Percentiles rank a stretch among this genome's conserved stretches.
Evolutionary conservation across 371 early-diverging fungal genomes (phyloP).

Genomic region (Saksenaea oblongispora): DNA sequence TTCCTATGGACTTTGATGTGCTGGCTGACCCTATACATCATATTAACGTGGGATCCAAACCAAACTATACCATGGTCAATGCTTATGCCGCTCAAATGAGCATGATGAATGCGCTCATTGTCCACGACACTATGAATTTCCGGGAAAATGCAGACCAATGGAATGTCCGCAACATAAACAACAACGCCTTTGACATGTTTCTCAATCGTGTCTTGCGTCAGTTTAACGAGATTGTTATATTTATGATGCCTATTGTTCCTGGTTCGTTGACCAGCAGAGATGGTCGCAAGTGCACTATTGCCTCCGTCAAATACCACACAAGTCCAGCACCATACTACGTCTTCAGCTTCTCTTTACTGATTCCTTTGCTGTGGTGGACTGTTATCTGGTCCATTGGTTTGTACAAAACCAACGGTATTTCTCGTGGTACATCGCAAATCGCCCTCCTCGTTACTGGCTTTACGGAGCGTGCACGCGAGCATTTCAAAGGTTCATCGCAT

Average conservation of each 20-base stretch:
- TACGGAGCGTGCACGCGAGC: slow-evolving; percentile 8
- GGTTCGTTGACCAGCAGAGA: background rate
- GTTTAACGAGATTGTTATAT: background rate
- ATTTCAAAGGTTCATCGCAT: slow-evolving; percentile 15
- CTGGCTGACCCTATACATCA: background rate
- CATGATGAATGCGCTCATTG: background rate
- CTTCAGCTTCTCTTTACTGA: background rate
- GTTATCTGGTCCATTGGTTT: slow-evolving; percentile 10
- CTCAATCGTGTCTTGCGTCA: background rate
- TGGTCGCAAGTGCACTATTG: background rate
- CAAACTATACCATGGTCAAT: background rate
- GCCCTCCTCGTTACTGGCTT: slow-evolving; percentile 14
- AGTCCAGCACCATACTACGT: background rate
- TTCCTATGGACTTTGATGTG: background rate
- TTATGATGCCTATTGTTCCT: background rate
- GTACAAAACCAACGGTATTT: slow-evolving; percentile 14
- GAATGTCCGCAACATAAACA: background rate
- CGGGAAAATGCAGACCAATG: background rate
- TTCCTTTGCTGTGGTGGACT: slow-evolving; percentile 15
- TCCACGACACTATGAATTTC: background rate
- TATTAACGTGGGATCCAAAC: background rate
- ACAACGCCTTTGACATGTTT: background rate
- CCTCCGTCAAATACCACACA: background rate
- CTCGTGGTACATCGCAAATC: slow-evolving; percentile 18
- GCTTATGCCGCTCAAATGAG: background rate